Conservation (phyloP, 1,139 yeast genomes). For the Scheffersomyces titani region DNA sequence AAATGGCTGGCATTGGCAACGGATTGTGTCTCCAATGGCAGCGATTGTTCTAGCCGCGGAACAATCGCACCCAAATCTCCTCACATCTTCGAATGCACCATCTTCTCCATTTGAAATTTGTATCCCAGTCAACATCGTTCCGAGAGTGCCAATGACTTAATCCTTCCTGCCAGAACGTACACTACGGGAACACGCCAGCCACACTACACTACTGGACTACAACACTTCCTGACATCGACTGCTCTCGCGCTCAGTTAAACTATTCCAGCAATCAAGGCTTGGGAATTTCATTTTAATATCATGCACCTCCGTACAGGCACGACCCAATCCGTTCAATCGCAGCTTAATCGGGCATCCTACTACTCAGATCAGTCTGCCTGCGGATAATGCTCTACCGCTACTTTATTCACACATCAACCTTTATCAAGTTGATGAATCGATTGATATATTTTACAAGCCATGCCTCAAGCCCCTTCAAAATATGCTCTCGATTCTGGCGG, state of each 20-base stretch:
- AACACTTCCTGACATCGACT: not conserved
- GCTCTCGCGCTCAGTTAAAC: not conserved
- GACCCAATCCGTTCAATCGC: not conserved
- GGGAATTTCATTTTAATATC: not conserved
- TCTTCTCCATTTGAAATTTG: not conserved
- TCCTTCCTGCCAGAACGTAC: not conserved
- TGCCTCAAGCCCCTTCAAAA: not conserved
- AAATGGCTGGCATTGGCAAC: not conserved
- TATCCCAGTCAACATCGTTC: not conserved
- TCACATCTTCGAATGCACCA: not conserved
- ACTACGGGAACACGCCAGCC: not conserved
- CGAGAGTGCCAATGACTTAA: no score
- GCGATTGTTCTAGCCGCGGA: no score
- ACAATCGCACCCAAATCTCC: no score
- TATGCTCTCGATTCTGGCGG: not conserved
- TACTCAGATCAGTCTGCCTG: not conserved
- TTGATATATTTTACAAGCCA: not conserved
- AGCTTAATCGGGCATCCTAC: not conserved
- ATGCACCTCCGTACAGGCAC: not conserved
- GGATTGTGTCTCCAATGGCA: not conserved
- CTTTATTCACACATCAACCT: no score
- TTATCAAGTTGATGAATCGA: no score
- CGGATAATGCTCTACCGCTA: not conserved
- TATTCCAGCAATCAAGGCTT: not conserved
- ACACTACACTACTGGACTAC: not conserved